Conservation (phyloP, 2,329 filamentous ascomycete genomes). For the Elsinoe ampelina region DNA sequence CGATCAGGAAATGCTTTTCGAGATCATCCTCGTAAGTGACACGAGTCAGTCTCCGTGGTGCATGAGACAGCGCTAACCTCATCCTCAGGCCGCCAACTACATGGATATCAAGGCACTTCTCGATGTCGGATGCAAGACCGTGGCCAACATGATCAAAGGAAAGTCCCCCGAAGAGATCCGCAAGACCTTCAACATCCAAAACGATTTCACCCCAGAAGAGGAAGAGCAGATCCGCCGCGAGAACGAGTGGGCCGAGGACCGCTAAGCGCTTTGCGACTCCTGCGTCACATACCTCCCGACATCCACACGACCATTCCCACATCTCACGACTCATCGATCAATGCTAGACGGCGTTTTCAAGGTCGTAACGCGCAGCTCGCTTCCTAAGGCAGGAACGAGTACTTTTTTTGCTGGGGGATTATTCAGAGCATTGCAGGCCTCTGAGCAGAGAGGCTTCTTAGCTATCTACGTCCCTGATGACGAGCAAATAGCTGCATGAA, state of each 20-base stretch:
- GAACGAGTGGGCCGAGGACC: slow-evolving; percentile 43
- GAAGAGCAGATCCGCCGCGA: slow-evolving; percentile 75
- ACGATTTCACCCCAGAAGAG: slow-evolving; percentile 97
- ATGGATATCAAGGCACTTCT: slow-evolving; percentile 97
- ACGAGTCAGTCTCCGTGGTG: not conserved
- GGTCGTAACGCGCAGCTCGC: not conserved
- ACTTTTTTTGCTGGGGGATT: too few relatives aligned
- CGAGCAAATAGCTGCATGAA: too few relatives aligned
- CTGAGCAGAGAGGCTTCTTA: too few relatives aligned
- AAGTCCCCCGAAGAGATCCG: slow-evolving; percentile 98
- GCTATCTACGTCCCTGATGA: too few relatives aligned
- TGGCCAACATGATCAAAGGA: slow-evolving; percentile 99
- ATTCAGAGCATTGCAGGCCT: too few relatives aligned
- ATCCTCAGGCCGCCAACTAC: slow-evolving; percentile 78
- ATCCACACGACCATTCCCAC: not conserved
- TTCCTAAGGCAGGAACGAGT: too few relatives aligned
- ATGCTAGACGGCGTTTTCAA: not conserved
- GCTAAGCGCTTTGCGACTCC: slow-evolving; percentile 19
- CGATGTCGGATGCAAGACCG: slow-evolving; percentile 97
- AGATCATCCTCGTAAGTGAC: slow-evolving; percentile 79
- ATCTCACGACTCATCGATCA: not conserved
- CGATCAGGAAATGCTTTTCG: slow-evolving; percentile 98
- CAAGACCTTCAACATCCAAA: slow-evolving; percentile 99
- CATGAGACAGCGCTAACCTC: not conserved
- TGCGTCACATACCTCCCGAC: not conserved